phyloP scores from a whole-genome alignment of 1,284 basidiomycete species.

The Ustilago hordei region DNA sequence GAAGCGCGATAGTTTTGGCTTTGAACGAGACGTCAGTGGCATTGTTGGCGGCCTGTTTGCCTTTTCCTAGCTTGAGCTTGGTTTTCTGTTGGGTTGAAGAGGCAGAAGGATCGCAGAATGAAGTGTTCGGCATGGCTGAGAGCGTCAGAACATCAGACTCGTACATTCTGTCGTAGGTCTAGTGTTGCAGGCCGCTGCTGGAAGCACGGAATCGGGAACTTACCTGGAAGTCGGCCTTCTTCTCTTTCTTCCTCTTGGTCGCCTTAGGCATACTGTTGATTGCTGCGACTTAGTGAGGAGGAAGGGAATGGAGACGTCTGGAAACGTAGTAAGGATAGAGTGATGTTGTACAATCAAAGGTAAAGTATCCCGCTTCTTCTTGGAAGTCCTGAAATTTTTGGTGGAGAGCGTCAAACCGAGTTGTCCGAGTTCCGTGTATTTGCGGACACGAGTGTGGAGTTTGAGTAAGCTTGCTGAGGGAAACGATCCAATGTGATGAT shows the following conservation, averaged over 20 bases:
- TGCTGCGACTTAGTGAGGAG: neutral
- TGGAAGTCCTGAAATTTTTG: conserved; percentile 21
- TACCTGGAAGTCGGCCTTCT: conserved; percentile 54
- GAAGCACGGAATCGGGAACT: neutral
- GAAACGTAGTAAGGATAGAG: neutral
- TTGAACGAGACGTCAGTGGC: conserved; percentile 96
- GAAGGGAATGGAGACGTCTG: neutral
- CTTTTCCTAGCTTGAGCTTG: conserved; percentile 94
- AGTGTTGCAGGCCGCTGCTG: neutral
- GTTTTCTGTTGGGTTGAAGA: conserved; percentile 79
- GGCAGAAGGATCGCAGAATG: neutral
- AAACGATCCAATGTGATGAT: too few relatives aligned
- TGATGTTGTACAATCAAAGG: neutral
- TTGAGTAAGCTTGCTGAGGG: conserved; percentile 15
- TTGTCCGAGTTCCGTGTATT: conserved; percentile 16
- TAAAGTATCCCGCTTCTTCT: neutral
- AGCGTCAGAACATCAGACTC: neutral
- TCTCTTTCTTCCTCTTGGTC: conserved; percentile 51
- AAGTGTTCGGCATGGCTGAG: neutral
- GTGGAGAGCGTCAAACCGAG: neutral
- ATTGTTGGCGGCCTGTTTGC: conserved; percentile 84
- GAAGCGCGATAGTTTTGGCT: conserved; percentile 73
- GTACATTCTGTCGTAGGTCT: neutral
- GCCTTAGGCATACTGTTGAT: conserved; percentile 46
- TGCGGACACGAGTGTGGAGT: conserved; percentile 7